Evolutionary conservation across 2,329 filamentous ascomycete species (phyloP).

Genomic region (Colletotrichum cereale): DNA sequence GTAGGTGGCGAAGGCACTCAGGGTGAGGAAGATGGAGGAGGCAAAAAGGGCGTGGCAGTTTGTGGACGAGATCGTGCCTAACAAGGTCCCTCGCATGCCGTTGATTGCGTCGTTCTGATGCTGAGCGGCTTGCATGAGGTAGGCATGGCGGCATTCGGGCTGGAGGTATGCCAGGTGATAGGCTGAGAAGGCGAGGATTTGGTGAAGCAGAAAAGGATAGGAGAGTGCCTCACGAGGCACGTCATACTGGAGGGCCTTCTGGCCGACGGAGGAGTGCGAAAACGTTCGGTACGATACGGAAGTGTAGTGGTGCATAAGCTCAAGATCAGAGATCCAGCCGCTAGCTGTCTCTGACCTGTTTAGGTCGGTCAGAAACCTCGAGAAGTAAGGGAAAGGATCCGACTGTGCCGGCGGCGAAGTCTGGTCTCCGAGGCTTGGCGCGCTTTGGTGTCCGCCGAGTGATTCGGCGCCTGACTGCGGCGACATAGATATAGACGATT

Average conservation of each 20-base stretch:
- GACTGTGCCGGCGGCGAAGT: slow-evolving; percentile 25
- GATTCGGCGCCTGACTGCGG: slow-evolving; percentile 31
- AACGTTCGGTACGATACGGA: slow-evolving; percentile 47
- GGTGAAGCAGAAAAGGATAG: slow-evolving; percentile 49
- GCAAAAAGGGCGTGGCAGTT: slow-evolving; percentile 52
- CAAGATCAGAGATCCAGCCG: slow-evolving; percentile 52
- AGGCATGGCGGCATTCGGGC: slow-evolving; percentile 44
- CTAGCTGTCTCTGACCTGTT: slow-evolving; percentile 42
- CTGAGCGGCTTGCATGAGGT: slow-evolving; percentile 48
- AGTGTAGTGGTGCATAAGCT: slow-evolving; percentile 54
- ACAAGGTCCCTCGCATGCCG: slow-evolving; percentile 45
- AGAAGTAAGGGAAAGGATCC: slow-evolving; percentile 43
- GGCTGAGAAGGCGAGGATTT: slow-evolving; percentile 50
- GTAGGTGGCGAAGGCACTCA: slow-evolving; percentile 50
- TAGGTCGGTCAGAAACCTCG: slow-evolving; percentile 43
- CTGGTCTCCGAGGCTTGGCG: slow-evolving; percentile 23
- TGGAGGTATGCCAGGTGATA: slow-evolving; percentile 48
- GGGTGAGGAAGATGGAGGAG: slow-evolving; percentile 49
- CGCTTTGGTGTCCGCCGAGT: slow-evolving; percentile 17
- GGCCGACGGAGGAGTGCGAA: slow-evolving; percentile 43
- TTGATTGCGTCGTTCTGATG: slow-evolving; percentile 51
- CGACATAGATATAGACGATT: slow-evolving; percentile 31
- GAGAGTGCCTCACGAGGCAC: slow-evolving; percentile 46
- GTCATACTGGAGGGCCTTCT: slow-evolving; percentile 45
- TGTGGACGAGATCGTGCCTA: slow-evolving; percentile 45